phyloP scores from a whole-genome alignment of 306 rosid genomes.

The Calophaca sinica region DNA sequence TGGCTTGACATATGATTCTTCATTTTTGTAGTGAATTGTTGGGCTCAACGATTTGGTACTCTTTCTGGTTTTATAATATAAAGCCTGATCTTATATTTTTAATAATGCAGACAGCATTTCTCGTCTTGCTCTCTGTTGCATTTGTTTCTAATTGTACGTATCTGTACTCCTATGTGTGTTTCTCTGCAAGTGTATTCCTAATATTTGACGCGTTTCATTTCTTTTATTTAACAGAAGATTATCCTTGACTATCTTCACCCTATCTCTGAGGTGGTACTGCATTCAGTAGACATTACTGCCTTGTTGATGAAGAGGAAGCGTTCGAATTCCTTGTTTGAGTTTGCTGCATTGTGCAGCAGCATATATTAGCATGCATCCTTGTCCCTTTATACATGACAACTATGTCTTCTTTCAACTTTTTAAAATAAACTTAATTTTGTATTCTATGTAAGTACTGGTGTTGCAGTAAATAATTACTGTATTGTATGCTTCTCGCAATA shows the following conservation, averaged over 20 bases:
- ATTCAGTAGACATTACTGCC: conserved; percentile 25
- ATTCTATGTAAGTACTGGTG: neutral
- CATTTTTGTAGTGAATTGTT: conserved; percentile 33
- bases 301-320: conserved; percentile 18
- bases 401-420: conserved; percentile 1
- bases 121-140: neutral
- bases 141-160: conserved; percentile 29
- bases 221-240: conserved; percentile 11
- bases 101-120: conserved; percentile 16
- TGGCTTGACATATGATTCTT: conserved; percentile 20
- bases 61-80: conserved; percentile 3
- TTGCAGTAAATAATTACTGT: neutral
- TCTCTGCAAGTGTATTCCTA: neutral
- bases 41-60: neutral
- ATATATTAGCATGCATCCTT: neutral
- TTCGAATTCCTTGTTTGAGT: conserved; percentile 1
- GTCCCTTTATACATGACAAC: neutral
- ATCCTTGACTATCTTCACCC: conserved; percentile 11
- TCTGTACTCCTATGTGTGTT: neutral
- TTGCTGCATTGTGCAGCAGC: neutral
- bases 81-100: conserved; percentile 38
- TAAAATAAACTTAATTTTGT: conserved; percentile 7
- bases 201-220: neutral
- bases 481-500: neutral
- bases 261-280: neutral